Evolutionary conservation across 331 rosid genomes (phyloP).

Genomic region (Malus hybrid): DNA sequence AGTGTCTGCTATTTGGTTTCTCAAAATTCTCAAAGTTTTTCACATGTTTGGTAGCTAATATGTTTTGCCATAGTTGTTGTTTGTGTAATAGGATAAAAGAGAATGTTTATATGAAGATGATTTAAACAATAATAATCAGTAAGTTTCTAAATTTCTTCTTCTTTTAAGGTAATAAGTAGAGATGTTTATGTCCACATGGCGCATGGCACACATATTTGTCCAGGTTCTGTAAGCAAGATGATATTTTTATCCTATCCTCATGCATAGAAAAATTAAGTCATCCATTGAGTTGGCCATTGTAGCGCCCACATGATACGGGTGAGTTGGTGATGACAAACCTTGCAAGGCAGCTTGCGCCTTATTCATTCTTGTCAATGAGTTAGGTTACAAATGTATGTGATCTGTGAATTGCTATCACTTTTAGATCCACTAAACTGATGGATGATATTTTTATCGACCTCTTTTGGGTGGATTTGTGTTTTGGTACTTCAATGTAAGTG

Average conservation of each 20-base stretch:
- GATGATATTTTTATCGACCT: background rate
- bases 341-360: background rate
- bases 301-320: background rate
- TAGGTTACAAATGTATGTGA: background rate
- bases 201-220: background rate
- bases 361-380: background rate
- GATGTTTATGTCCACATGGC: too few species aligned
- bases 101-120: background rate
- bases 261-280: background rate
- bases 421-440: background rate
- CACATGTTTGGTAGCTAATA: background rate
- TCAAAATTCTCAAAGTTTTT: background rate
- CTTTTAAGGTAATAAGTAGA: background rate
- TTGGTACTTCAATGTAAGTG: background rate
- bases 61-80: background rate
- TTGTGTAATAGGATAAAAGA: background rate
- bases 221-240: background rate
- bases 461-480: background rate
- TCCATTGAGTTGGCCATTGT: background rate
- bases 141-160: background rate
- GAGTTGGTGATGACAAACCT: background rate
- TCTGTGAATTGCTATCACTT: background rate
- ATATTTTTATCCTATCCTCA: background rate
- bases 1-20: background rate
- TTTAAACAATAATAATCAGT: background rate